Conservation (phyloP, 2,329 filamentous ascomycete genomes). For the Huntiella decipiens region DNA sequence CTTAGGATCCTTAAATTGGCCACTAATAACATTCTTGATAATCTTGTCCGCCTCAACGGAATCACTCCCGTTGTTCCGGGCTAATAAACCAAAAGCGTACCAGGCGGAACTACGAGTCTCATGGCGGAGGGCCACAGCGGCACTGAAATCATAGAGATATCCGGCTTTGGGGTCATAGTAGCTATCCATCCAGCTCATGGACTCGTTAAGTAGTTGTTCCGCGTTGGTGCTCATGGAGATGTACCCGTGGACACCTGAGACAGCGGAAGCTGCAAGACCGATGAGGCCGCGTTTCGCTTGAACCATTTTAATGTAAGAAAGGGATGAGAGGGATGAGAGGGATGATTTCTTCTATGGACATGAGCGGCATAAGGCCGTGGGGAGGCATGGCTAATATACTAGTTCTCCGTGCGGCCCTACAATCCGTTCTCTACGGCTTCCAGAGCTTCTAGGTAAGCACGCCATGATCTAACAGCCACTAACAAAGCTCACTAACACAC, state of each 20-base stretch:
- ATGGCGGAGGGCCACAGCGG: constrained; percentile 28
- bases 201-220: constrained; percentile 23
- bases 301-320: background rate
- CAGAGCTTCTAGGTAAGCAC: no score
- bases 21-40: constrained; percentile 31
- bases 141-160: constrained; percentile 32
- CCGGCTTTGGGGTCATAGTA: constrained; percentile 32
- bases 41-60: constrained; percentile 31
- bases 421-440: no score
- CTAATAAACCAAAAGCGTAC: constrained; percentile 39
- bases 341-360: no score
- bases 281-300: constrained; percentile 2
- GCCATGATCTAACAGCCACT: no score
- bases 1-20: constrained; percentile 31
- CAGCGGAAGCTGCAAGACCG: background rate
- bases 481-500: no score
- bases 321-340: background rate
- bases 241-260: constrained; percentile 1
- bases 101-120: constrained; percentile 38
- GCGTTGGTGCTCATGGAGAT: constrained; percentile 4
- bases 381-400: no score
- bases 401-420: no score
- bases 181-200: constrained; percentile 35
- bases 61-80: constrained; percentile 32
- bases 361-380: no score